Conservation (phyloP, 495 filamentous ascomycete genomes). For the Apiosordaria backusii region DNA sequence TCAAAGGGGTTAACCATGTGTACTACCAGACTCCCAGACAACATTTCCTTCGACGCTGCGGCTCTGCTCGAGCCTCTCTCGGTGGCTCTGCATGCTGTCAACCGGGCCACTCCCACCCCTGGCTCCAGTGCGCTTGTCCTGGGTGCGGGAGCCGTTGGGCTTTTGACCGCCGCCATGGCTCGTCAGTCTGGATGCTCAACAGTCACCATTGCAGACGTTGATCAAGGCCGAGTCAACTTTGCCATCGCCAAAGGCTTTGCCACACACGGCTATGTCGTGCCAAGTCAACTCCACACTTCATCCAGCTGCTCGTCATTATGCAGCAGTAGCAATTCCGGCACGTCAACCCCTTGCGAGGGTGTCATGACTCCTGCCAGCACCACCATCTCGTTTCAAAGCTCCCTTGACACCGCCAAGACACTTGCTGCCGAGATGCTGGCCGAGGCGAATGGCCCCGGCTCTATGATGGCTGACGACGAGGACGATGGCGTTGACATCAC, state of each 20-base stretch:
- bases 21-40: constrained; percentile 59
- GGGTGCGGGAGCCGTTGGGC: constrained; percentile 81
- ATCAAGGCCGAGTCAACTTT: constrained; percentile 69
- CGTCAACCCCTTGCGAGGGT: constrained; percentile 42
- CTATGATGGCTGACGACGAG: constrained; percentile 40
- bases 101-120: constrained; percentile 50
- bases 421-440: constrained; percentile 52
- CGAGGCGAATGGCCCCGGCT: constrained; percentile 35
- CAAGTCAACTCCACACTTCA: constrained; percentile 38
- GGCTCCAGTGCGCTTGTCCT: constrained; percentile 70
- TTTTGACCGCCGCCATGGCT: constrained; percentile 70
- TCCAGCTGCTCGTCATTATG: constrained; percentile 42
- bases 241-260: constrained; percentile 69
- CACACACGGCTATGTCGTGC: constrained; percentile 63
- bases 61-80: constrained; percentile 82
- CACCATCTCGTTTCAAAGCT: constrained; percentile 33
- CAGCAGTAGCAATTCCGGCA: constrained; percentile 35
- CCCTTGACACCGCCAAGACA: constrained; percentile 57
- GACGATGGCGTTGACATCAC: constrained; percentile 69
- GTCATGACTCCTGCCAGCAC: constrained; percentile 45
- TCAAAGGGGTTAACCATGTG: neutral
- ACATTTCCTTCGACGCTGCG: constrained; percentile 68
- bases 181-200: constrained; percentile 62
- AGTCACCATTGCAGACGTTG: constrained; percentile 81
- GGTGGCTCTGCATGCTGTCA: constrained; percentile 80